Evolutionary conservation across 257 asterid species (phyloP).

Genomic region (Asclepias syriaca): DNA sequence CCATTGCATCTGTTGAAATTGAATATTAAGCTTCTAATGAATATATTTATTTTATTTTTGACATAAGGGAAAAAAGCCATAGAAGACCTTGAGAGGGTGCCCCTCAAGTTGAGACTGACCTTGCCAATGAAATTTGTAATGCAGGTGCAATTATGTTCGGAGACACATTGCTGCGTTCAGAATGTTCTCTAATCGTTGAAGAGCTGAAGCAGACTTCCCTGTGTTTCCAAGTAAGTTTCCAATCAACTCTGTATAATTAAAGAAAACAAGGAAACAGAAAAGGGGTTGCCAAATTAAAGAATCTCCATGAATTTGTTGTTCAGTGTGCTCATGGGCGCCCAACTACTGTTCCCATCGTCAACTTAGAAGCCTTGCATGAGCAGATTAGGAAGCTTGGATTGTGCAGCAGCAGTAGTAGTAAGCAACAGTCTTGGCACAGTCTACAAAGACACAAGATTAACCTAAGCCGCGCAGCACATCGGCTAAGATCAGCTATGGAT

Average conservation of each 20-base stretch:
- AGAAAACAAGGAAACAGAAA: not conserved
- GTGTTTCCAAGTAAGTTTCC: slow-evolving; percentile 80
- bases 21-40: not conserved
- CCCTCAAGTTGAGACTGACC: not conserved
- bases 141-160: slow-evolving; percentile 98
- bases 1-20: not conserved
- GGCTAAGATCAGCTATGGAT: slow-evolving; percentile 41
- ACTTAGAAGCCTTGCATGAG: slow-evolving; percentile 53
- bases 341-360: slow-evolving; percentile 80
- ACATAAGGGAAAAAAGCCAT: not conserved
- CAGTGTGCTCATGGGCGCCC: slow-evolving; percentile 99
- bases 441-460: slow-evolving; percentile 51
- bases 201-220: slow-evolving; percentile 83
- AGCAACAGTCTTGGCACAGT: slow-evolving; percentile 62
- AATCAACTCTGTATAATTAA: not conserved
- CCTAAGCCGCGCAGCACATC: slow-evolving; percentile 44
- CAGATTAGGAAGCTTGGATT: slow-evolving; percentile 45
- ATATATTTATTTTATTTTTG: not conserved
- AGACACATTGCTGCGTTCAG: slow-evolving; percentile 79
- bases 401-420: slow-evolving; percentile 22
- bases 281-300: not conserved
- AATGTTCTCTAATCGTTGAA: slow-evolving; percentile 86
- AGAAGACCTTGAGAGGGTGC: not conserved
- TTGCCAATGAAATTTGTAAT: not conserved
- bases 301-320: slow-evolving; percentile 11